Conservation (phyloP, 225 moss, liverwort and hornwort genomes). For the Physcomitrium patens region DNA sequence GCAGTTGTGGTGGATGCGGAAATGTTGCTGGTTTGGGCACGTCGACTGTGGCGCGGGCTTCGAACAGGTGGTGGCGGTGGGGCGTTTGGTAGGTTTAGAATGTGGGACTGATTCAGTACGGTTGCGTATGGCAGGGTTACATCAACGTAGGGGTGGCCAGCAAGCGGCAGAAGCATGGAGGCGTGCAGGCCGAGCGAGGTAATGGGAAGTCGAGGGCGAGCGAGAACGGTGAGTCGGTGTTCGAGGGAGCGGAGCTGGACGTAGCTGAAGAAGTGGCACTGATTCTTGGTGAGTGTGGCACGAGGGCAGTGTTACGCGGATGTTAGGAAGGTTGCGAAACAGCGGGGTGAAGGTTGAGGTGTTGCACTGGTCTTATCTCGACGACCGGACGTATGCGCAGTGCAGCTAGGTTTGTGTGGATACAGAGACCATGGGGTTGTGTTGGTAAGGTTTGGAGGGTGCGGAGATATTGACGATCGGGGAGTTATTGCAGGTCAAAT, state of each 20-base stretch:
- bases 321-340: too few species aligned
- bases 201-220: slow-evolving; percentile 45
- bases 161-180: slow-evolving; percentile 46
- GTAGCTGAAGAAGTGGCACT: slow-evolving; percentile 66
- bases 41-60: too few species aligned
- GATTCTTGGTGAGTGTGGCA: slow-evolving; percentile 50
- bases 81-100: too few species aligned
- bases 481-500: slow-evolving; percentile 53
- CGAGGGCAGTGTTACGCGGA: too few species aligned
- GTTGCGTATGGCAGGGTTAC: slow-evolving; percentile 47
- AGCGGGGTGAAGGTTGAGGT: too few species aligned
- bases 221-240: slow-evolving; percentile 52
- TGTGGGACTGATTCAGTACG: background rate
- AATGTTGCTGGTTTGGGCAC: too few species aligned
- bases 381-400: too few species aligned
- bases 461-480: slow-evolving; percentile 13
- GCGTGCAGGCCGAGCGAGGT: slow-evolving; percentile 32
- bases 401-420: too few species aligned
- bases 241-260: slow-evolving; percentile 69
- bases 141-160: slow-evolving; percentile 62
- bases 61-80: too few species aligned
- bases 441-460: background rate
- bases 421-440: too few species aligned
- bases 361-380: too few species aligned
- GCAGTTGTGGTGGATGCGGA: too few species aligned